Conservation (phyloP, 768 basidiomycete species). For the Trametes villosa region DNA sequence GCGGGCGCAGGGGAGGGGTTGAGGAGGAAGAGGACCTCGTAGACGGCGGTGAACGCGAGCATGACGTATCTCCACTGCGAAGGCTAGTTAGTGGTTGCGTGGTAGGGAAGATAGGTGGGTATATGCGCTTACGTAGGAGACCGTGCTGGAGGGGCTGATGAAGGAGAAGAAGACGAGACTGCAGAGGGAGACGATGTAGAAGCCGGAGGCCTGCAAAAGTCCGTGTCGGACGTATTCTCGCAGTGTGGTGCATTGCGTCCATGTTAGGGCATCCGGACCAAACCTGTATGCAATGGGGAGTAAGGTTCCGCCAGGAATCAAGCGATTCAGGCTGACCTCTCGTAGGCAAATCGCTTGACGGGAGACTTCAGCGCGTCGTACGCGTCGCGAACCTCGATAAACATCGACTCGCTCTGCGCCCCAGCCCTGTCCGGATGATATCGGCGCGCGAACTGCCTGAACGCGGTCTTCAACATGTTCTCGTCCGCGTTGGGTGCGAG, state of each 20-base stretch:
- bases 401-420: slow-evolving; percentile 58
- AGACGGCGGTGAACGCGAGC: slow-evolving; percentile 61
- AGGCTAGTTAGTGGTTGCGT: slow-evolving; percentile 35
- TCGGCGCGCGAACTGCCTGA: slow-evolving; percentile 72
- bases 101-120: not conserved
- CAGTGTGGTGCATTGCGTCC: slow-evolving; percentile 69
- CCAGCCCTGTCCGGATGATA: slow-evolving; percentile 82
- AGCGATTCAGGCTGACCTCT: slow-evolving; percentile 55
- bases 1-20: slow-evolving; percentile 52
- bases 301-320: not conserved
- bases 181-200: slow-evolving; percentile 65
- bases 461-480: slow-evolving; percentile 67
- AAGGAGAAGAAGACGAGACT: slow-evolving; percentile 66
- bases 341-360: slow-evolving; percentile 81
- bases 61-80: slow-evolving; percentile 87
- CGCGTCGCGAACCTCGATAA: slow-evolving; percentile 72
- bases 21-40: slow-evolving; percentile 69
- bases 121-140: slow-evolving; percentile 60
- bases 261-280: slow-evolving; percentile 70
- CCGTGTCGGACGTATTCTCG: slow-evolving; percentile 74
- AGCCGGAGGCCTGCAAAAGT: slow-evolving; percentile 61
- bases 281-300: slow-evolving; percentile 64
- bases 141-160: slow-evolving; percentile 59
- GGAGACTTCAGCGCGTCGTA: slow-evolving; percentile 83
- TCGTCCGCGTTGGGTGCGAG: slow-evolving; percentile 69